phyloP scores from a whole-genome alignment of 1,139 yeast species.

The Blastobotrys arbuscula region DNA sequence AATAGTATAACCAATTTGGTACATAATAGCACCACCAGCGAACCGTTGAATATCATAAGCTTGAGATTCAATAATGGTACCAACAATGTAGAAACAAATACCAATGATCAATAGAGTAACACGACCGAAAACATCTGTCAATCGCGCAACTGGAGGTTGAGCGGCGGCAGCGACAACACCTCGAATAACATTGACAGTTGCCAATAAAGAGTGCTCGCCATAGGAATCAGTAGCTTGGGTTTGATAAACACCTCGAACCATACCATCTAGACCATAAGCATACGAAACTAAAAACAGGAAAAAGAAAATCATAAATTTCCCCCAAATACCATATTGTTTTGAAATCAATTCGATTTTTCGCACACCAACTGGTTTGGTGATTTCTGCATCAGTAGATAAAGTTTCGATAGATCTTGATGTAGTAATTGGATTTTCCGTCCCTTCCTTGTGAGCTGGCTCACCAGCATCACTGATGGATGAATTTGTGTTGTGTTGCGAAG shows the following conservation, averaged over 20 bases:
- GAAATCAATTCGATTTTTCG: slow-evolving; percentile 35
- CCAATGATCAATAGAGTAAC: slow-evolving; percentile 50
- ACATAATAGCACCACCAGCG: slow-evolving; percentile 70
- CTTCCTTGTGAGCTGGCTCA: no score
- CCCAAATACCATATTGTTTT: slow-evolving; percentile 31
- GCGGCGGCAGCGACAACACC: slow-evolving; percentile 68
- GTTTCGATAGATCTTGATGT: neutral
- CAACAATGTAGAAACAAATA: slow-evolving; percentile 57
- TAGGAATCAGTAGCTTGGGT: slow-evolving; percentile 54
- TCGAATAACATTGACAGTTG: slow-evolving; percentile 60
- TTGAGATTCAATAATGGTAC: slow-evolving; percentile 66
- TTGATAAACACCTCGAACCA: slow-evolving; percentile 47
- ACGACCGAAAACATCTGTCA: slow-evolving; percentile 69
- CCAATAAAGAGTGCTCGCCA: slow-evolving; percentile 50
- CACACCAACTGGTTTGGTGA: slow-evolving; percentile 29
- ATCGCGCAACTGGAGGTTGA: slow-evolving; percentile 63
- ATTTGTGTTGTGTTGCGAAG: no score
- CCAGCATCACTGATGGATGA: no score
- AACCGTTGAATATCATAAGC: slow-evolving; percentile 59
- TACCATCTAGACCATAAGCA: slow-evolving; percentile 61
- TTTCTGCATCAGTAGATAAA: slow-evolving; percentile 4
- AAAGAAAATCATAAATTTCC: slow-evolving; percentile 41
- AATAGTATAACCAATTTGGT: slow-evolving; percentile 68
- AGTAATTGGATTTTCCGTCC: neutral
- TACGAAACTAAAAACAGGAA: slow-evolving; percentile 57